Percentiles rank a stretch among this genome's conserved stretches.
These are phyloP conservation scores for Cystofilobasidium ferigula DNA, from an alignment of 768 basidiomycete genomes.

Conservation along the genomic window DNA sequence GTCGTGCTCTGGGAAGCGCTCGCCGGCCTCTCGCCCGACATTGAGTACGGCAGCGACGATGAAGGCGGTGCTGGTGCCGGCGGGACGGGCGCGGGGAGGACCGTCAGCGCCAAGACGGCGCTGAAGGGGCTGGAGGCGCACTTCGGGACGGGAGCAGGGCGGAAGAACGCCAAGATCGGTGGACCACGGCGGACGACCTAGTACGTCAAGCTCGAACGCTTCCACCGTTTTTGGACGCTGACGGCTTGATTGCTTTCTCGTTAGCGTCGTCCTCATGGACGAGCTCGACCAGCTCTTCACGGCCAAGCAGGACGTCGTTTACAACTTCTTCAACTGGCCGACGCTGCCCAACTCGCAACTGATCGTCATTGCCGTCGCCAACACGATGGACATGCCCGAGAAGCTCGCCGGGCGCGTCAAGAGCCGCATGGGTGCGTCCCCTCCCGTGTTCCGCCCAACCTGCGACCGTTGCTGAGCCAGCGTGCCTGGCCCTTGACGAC, in stretches of 20 bases:
- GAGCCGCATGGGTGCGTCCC: conserved; percentile 46
- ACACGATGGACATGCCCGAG: conserved; percentile 96
- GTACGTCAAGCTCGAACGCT: conserved; percentile 43
- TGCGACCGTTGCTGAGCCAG: too few relatives aligned
- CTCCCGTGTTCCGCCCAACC: too few relatives aligned
- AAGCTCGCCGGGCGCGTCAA: conserved; percentile 84
- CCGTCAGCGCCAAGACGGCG: conserved; percentile 67
- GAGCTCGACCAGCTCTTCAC: conserved; percentile 96
- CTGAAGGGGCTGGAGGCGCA: conserved; percentile 64
- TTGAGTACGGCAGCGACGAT: conserved; percentile 2
- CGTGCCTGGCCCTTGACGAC: too few relatives aligned
- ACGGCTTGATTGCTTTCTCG: background rate
- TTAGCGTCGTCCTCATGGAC: conserved; percentile 91
- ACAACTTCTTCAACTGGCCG: conserved; percentile 99
- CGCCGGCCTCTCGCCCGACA: conserved; percentile 54
- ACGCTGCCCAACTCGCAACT: conserved; percentile 76
- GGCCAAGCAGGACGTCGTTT: conserved; percentile 92
- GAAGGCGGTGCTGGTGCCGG: background rate
- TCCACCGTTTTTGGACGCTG: background rate
- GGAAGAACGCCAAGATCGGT: conserved; percentile 37
- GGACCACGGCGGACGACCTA: conserved; percentile 78
- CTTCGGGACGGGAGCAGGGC: conserved; percentile 53
- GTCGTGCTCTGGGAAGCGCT: conserved; percentile 83
- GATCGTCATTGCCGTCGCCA: conserved; percentile 91
- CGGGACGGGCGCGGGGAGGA: conserved; percentile 42